These are phyloP conservation scores for Blepharisma stoltei DNA, from an alignment of 73 alveolate genomes.

Conservation along the genomic window DNA sequence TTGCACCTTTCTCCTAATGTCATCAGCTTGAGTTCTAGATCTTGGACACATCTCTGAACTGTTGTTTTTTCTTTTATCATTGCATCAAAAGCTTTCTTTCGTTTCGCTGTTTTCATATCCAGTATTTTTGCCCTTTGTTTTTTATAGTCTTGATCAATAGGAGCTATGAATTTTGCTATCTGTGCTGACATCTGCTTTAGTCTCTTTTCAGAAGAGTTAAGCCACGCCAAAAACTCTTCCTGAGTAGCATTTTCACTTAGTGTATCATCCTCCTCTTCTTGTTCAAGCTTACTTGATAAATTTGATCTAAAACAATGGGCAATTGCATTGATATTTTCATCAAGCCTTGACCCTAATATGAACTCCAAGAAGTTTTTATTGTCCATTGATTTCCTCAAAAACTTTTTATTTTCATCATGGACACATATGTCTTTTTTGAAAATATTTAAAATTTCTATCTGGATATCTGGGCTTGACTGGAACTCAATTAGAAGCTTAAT, in stretches of 20 bases:
- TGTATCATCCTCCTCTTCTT: not conserved
- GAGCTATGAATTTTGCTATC: not conserved
- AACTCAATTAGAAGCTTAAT: slow-evolving; percentile 6
- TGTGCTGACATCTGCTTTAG: not conserved
- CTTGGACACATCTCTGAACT: slow-evolving; percentile 7
- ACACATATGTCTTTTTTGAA: slow-evolving; percentile 14
- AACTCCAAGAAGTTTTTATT: slow-evolving; percentile 10
- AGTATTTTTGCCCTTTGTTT: not conserved
- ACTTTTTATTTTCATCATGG: slow-evolving; percentile 11
- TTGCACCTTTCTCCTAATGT: slow-evolving; percentile 16
- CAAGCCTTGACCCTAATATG: not conserved
- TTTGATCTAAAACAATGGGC: slow-evolving; percentile 25
- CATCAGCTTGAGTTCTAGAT: not conserved
- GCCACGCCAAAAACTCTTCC: slow-evolving; percentile 10
- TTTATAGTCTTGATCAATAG: slow-evolving; percentile 13
- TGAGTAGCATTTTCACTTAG: slow-evolving; percentile 9
- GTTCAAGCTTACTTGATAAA: not conserved
- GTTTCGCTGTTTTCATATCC: not conserved
- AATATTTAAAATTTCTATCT: slow-evolving; percentile 20
- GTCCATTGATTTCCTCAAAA: not conserved
- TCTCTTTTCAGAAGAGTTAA: not conserved
- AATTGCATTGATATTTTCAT: slow-evolving; percentile 7
- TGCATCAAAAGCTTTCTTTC: slow-evolving; percentile 24
- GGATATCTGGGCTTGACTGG: slow-evolving; percentile 2
- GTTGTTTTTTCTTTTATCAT: slow-evolving; percentile 19